Conservation (phyloP, 306 rosid species). For the Cyclanthera cordifolia region DNA sequence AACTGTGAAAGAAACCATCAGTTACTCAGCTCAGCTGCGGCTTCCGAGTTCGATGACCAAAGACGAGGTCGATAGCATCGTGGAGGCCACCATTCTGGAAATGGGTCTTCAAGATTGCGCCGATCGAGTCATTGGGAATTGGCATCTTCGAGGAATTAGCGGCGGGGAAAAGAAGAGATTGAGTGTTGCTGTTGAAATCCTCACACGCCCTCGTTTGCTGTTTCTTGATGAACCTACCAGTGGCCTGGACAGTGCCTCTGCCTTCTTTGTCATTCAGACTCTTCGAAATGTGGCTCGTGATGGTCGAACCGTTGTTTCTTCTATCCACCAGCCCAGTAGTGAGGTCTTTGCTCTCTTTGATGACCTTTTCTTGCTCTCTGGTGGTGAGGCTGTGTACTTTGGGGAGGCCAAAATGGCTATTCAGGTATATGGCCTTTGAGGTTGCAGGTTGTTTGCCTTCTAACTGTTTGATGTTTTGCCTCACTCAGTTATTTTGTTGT, state of each 20-base stretch:
- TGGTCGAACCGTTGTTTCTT: conserved; percentile 68
- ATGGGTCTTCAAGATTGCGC: conserved; percentile 90
- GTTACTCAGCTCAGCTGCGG: conserved; percentile 76
- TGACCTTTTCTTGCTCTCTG: conserved; percentile 77
- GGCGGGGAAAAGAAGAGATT: conserved; percentile 91
- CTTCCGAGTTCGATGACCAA: conserved; percentile 44
- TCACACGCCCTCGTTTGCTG: conserved; percentile 62
- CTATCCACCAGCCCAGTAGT: conserved; percentile 89
- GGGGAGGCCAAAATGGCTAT: conserved; percentile 60
- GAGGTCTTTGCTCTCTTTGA: conserved; percentile 92
- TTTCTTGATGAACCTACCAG: conserved; percentile 93
- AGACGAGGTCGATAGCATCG: conserved; percentile 41
- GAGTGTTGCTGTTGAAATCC: conserved; percentile 81
- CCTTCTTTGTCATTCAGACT: conserved; percentile 79
- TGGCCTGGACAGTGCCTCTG: conserved; percentile 87
- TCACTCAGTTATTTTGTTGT: background rate
- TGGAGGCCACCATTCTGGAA: conserved; percentile 52
- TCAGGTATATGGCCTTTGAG: conserved; percentile 33
- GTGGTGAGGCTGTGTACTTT: conserved; percentile 65
- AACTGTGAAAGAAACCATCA: conserved; percentile 69
- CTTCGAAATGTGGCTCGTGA: conserved; percentile 62
- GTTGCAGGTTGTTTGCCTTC: background rate
- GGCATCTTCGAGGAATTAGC: conserved; percentile 86
- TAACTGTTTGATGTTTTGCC: background rate
- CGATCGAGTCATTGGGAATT: conserved; percentile 58